These are phyloP conservation scores for Ceratocystis alfenasii DNA, from an alignment of 2,329 filamentous ascomycete genomes.

Conservation along the genomic window DNA sequence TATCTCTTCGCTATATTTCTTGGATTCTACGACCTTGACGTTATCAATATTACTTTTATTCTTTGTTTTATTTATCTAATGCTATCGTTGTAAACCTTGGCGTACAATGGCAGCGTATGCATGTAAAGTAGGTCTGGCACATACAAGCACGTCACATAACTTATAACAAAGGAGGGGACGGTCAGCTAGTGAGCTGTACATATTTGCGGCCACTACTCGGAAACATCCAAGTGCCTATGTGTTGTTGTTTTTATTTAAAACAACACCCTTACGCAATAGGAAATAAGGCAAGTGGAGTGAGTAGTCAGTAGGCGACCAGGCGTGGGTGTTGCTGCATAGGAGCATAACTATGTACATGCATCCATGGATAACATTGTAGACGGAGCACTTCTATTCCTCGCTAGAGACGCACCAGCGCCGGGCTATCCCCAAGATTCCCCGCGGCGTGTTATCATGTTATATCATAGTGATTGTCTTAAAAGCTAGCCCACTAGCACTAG, in stretches of 20 bases:
- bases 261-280: background rate
- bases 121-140: no score
- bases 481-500: background rate
- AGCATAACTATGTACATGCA: background rate
- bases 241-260: background rate
- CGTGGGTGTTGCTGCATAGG: background rate
- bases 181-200: no score
- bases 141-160: no score
- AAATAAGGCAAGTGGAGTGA: background rate
- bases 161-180: no score
- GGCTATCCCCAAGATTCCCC: slow-evolving; percentile 3
- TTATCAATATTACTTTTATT: no score
- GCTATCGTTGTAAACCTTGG: no score
- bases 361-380: background rate
- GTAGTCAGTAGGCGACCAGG: background rate
- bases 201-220: no score
- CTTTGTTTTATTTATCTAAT: no score
- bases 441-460: slow-evolving; percentile 1
- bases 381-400: background rate
- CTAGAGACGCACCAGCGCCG: background rate
- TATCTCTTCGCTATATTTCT: no score
- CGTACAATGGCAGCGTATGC: no score
- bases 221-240: no score
- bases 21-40: no score
- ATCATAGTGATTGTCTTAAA: slow-evolving; percentile 6